Conservation (phyloP, 371 early-diverging fungal species). For the Lichtheimia hyalospora region DNA sequence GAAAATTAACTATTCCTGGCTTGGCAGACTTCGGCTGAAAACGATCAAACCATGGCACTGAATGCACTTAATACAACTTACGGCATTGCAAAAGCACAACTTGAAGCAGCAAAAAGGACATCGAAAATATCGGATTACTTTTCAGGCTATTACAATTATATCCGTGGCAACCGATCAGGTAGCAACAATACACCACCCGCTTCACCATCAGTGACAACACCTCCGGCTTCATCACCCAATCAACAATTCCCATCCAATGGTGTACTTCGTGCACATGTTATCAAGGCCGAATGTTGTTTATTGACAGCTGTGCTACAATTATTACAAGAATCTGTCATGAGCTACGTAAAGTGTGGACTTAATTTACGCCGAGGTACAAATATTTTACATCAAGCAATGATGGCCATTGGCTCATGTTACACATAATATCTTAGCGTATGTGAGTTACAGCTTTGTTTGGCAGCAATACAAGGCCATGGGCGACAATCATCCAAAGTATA, state of each 20-base stretch:
- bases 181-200: slow-evolving; percentile 1
- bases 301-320: slow-evolving; percentile 58
- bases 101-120: slow-evolving; percentile 28
- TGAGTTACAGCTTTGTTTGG: slow-evolving; percentile 46
- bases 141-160: slow-evolving; percentile 30
- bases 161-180: slow-evolving; percentile 7
- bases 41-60: slow-evolving; percentile 21
- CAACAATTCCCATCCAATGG: slow-evolving; percentile 43
- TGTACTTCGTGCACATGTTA: slow-evolving; percentile 57
- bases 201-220: neutral
- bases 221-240: slow-evolving; percentile 3
- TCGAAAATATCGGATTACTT: slow-evolving; percentile 28
- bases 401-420: neutral
- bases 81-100: slow-evolving; percentile 23
- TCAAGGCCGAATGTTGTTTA: slow-evolving; percentile 60
- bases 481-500: slow-evolving; percentile 30
- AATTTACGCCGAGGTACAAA: slow-evolving; percentile 32
- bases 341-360: slow-evolving; percentile 63
- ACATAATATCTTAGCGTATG: slow-evolving; percentile 27
- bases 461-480: slow-evolving; percentile 50
- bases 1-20: neutral
- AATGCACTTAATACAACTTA: slow-evolving; percentile 19
- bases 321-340: slow-evolving; percentile 58
- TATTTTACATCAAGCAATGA: neutral
- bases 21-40: slow-evolving; percentile 17